These are phyloP conservation scores for Ciborinia camelliae DNA, from an alignment of 2,329 filamentous ascomycete genomes.

Conservation along the genomic window DNA sequence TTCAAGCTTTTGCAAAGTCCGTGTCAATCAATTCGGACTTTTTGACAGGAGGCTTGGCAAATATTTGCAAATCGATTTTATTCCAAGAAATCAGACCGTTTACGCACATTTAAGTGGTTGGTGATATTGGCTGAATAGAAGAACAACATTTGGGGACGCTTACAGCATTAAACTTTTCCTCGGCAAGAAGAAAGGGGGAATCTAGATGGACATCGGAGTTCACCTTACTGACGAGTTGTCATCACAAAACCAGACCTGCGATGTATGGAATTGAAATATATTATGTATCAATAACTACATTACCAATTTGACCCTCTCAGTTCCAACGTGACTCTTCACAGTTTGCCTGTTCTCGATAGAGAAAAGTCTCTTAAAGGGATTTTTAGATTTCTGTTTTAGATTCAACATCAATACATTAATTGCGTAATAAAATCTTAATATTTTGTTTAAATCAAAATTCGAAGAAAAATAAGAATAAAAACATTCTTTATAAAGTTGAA, in stretches of 20 bases:
- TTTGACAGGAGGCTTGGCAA: slow-evolving; percentile 17
- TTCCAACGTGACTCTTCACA: too few relatives aligned
- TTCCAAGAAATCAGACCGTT: not conserved
- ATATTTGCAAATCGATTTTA: not conserved
- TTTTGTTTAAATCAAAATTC: too few relatives aligned
- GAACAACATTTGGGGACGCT: not conserved
- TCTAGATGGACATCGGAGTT: not conserved
- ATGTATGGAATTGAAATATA: too few relatives aligned
- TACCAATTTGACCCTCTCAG: too few relatives aligned
- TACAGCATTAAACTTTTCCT: not conserved
- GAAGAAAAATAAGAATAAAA: too few relatives aligned
- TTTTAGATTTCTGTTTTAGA: too few relatives aligned
- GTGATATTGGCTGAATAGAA: not conserved
- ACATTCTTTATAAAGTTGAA: too few relatives aligned
- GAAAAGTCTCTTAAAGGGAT: too few relatives aligned
- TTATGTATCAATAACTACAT: too few relatives aligned
- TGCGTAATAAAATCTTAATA: too few relatives aligned
- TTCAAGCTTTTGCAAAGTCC: slow-evolving; percentile 8
- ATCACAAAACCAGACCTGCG: not conserved
- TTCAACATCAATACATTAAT: too few relatives aligned
- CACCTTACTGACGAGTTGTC: not conserved
- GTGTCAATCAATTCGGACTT: not conserved
- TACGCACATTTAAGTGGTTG: not conserved
- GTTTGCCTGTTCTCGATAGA: too few relatives aligned
- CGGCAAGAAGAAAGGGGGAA: not conserved